These are phyloP conservation scores for Vaccinium macrocarpon DNA, from an alignment of 148 eudicot genomes.

Conservation along the genomic window DNA sequence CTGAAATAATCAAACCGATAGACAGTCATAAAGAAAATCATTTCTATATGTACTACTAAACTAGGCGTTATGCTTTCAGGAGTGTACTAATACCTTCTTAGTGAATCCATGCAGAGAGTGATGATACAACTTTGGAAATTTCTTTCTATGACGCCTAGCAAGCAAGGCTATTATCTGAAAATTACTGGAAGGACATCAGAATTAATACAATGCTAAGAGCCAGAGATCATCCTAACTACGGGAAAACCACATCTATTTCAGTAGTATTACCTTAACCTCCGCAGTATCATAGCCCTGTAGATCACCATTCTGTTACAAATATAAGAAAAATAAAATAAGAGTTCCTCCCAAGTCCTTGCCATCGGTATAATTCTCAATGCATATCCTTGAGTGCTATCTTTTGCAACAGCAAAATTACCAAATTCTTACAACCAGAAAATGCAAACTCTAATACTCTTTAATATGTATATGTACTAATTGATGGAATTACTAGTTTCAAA, in stretches of 20 bases:
- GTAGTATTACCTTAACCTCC: constrained; percentile 52
- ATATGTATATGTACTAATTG: not conserved
- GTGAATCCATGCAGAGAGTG: constrained; percentile 38
- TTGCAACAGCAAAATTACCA: not conserved
- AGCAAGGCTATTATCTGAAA: constrained; percentile 71
- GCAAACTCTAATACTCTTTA: not conserved
- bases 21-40: not conserved
- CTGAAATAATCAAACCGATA: constrained; percentile 15
- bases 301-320: constrained; percentile 47
- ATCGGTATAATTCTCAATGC: not conserved
- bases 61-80: constrained; percentile 9
- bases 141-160: constrained; percentile 65
- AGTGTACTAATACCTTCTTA: constrained; percentile 49
- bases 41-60: not conserved
- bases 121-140: constrained; percentile 44
- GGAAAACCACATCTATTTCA: not conserved
- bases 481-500: not conserved
- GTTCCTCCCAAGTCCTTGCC: not conserved
- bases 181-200: constrained; percentile 15
- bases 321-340: constrained; percentile 10
- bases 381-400: not conserved
- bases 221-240: not conserved
- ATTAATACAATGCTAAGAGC: not conserved
- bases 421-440: not conserved
- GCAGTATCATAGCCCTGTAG: constrained; percentile 54